Evolutionary conservation across 331 rosid species (phyloP).

Genomic region (Malus hybrid): DNA sequence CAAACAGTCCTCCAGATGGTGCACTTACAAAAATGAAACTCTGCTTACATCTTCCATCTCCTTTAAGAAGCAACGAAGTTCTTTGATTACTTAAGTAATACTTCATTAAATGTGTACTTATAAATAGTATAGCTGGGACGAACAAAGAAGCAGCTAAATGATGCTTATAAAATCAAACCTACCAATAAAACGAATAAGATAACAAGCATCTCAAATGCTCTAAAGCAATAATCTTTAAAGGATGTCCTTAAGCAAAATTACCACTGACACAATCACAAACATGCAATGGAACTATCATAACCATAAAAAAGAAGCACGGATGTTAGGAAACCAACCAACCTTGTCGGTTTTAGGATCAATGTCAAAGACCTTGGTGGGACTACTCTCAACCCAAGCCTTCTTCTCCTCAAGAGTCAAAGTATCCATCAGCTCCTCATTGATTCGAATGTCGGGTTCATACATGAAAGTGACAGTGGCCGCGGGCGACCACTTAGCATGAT

Average conservation of each 20-base stretch:
- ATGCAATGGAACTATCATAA: neutral
- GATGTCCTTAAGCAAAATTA: too few species aligned
- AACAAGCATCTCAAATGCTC: neutral
- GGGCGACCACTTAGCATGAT: conserved; percentile 99
- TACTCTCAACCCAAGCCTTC: conserved; percentile 75
- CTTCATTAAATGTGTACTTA: neutral
- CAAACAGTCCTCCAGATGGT: neutral
- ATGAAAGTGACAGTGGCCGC: conserved; percentile 95
- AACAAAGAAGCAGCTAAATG: neutral
- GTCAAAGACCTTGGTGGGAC: conserved; percentile 84
- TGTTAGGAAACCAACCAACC: conserved; percentile 35
- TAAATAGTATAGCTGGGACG: neutral
- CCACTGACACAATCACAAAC: neutral
- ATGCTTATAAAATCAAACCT: neutral
- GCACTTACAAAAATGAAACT: neutral
- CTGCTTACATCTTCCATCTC: neutral
- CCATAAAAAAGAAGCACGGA: neutral
- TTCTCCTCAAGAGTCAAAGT: conserved; percentile 69
- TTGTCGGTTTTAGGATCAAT: conserved; percentile 58
- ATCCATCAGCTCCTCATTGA: conserved; percentile 93
- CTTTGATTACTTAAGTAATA: neutral
- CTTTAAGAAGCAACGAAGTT: neutral
- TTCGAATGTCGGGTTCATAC: conserved; percentile 61
- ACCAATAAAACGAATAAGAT: neutral
- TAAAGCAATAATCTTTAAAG: neutral